Evolutionary conservation across 2,329 filamentous ascomycete species (phyloP), one percentile per base, ranked within the genome.

Genomic region (Xenoacremonium recifei): DNA sequence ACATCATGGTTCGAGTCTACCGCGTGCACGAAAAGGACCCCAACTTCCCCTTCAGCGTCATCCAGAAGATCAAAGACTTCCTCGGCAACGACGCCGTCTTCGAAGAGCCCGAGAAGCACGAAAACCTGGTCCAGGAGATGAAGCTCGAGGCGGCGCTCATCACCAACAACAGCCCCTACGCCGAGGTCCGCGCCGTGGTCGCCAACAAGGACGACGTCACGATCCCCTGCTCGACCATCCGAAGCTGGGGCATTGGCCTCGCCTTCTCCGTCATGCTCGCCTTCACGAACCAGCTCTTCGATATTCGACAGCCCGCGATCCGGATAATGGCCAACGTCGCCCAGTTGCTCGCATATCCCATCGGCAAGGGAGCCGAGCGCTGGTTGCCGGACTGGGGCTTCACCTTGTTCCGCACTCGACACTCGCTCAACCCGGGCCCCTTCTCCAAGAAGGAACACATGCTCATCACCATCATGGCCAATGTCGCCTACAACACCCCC

Each of bases 361-460:
- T 79, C 10, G 78, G 77, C 41, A 73, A 73, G 44, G 64, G 68
- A 15, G 70, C 67, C 58, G 76, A 77, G 47, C 70, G 63, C 37
- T 62, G 68, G 48, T 62, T 82, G 31, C 79, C 78, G 0, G 73
- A 77, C 47, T 63, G 56, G 34, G 71, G 72, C 23, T 67, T 82
- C 50, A 74, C 63, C 1, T 51, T 75, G 13, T 65, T 69, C 31
- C 72, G 73, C 9, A 53, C 67, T 17, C 65, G 68, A 16, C 72
- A 76, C 54, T 71, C 67, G 5, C 65, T 79, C 12, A 80, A 80
- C 52, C 76, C 77, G 0, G 76, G 77, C 0, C 72, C 71, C 2
- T 82, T 82, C 55, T 75, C 73, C 40, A 73, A 73, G 53, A 82
- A 82, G 61, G 79, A 82, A 58, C 79, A 82, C 54, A 77, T 79